Base-by-base conservation (phyloP, 768 basidiomycete genomes). In the Trametopsis cervina region DNA sequence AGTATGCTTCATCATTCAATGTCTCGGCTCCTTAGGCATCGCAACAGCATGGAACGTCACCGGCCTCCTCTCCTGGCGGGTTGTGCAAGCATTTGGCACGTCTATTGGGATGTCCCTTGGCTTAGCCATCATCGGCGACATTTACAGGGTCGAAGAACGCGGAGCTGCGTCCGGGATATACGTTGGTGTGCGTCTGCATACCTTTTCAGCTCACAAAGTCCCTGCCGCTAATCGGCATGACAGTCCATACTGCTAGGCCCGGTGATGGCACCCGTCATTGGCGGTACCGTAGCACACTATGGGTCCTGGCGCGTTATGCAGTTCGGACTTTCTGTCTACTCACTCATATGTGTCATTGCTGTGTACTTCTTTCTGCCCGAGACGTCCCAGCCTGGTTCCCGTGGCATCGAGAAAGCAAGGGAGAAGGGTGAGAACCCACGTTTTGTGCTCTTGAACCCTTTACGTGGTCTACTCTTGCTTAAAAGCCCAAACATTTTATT, bases 301-400 rank as follows among this genome's bases (percentile, higher is more conserved):
- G 71, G 70, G 26, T 85, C 84, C 0, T 88, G 85, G 84, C 73
- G 84, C 0, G 52, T 69, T 2, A 74, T 83, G 60, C 83, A 87
- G 56, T 57, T 63, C 6, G 54, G 57, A 0, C 50, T 86, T 0
- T 74, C 72, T 2, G 33, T 68, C 0, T 60, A 66, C 29, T 74
- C 73, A 2, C 27, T 75, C 0, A 11, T 71, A 0, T 64, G 69
- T 1, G 66, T 77, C 26, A 6, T 72, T 5, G 50, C 65, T 4
- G 66, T 83, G 24, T 42, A 58, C 1, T 35, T 73, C 2, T 71
- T 70, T 44, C 71, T 84, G n/a, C 83, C 83, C 0, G 85, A 87
- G 55, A 86, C 84, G 2, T 76, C 73, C 42, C 79, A 82, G 54
- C 83, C 83, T 0, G 74, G 78, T 5, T 57, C 72, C 0, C 66